Conservation (phyloP, 2,329 filamentous ascomycete genomes). For the Paraphoma chrysanthemicola region DNA sequence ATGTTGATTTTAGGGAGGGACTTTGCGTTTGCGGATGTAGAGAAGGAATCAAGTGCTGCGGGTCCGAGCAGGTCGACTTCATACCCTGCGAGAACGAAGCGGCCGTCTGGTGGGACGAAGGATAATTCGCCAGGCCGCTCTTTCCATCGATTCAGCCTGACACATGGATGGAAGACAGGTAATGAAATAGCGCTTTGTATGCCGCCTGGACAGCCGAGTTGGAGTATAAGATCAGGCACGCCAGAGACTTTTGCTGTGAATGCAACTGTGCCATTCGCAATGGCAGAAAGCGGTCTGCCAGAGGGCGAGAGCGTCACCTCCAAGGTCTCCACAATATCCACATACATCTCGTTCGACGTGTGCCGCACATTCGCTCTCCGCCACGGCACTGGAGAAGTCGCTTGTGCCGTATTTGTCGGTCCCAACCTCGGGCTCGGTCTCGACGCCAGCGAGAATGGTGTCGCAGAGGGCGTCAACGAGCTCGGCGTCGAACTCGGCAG, state of each 20-base stretch:
- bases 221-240: slow-evolving; percentile 86
- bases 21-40: slow-evolving; percentile 28
- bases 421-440: slow-evolving; percentile 31
- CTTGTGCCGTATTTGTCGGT: slow-evolving; percentile 33
- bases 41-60: slow-evolving; percentile 53
- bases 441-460: slow-evolving; percentile 38
- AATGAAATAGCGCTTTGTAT: slow-evolving; percentile 79
- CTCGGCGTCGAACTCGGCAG: slow-evolving; percentile 64
- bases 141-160: slow-evolving; percentile 87
- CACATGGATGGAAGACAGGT: slow-evolving; percentile 95
- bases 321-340: slow-evolving; percentile 91
- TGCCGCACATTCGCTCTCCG: slow-evolving; percentile 89
- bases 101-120: slow-evolving; percentile 93
- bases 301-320: slow-evolving; percentile 89
- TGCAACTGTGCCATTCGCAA: slow-evolving; percentile 89
- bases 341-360: slow-evolving; percentile 96
- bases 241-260: slow-evolving; percentile 96
- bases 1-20: slow-evolving; percentile 69
- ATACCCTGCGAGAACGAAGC: slow-evolving; percentile 92
- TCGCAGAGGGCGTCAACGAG: slow-evolving; percentile 32
- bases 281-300: slow-evolving; percentile 82
- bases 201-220: slow-evolving; percentile 75
- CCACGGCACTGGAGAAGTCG: slow-evolving; percentile 75
- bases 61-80: slow-evolving; percentile 88
- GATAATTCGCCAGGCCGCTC: slow-evolving; percentile 90